Conservation (phyloP, 2,329 filamentous ascomycete genomes). For the Neophaeococcomyces aloes region DNA sequence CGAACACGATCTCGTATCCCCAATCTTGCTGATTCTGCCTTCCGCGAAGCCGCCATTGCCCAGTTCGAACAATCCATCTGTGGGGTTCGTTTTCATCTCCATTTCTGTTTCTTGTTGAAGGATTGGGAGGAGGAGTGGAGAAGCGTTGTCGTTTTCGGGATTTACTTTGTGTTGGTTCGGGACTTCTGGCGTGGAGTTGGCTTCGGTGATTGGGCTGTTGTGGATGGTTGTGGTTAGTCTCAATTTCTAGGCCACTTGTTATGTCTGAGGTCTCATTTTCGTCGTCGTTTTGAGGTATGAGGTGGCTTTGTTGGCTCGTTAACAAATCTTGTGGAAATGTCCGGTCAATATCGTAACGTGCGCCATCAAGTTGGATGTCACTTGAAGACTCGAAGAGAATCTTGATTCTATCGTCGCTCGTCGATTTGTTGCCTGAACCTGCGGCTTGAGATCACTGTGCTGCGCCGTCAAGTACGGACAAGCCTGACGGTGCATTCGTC, state of each 20-base stretch:
- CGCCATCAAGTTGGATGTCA: conserved; percentile 33
- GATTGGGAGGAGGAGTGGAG: neutral
- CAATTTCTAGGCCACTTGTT: conserved; percentile 9
- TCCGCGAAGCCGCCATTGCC: conserved; percentile 63
- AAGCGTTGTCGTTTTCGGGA: neutral
- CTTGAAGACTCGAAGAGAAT: conserved; percentile 48
- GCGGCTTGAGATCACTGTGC: conserved; percentile 51
- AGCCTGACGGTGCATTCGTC: conserved; percentile 47
- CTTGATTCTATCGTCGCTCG: conserved; percentile 60
- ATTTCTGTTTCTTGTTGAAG: too few relatives aligned
- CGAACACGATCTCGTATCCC: conserved; percentile 57
- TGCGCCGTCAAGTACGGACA: conserved; percentile 52
- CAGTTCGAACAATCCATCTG: conserved; percentile 59
- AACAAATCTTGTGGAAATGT: conserved; percentile 11
- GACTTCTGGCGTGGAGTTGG: neutral
- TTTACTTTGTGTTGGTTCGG: neutral
- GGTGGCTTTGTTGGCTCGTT: conserved; percentile 14
- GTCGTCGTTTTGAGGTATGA: neutral
- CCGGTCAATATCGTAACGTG: conserved; percentile 22
- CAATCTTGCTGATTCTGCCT: conserved; percentile 34
- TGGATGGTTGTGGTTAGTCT: neutral
- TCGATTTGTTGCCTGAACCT: conserved; percentile 57
- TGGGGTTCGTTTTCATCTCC: conserved; percentile 11
- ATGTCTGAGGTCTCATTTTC: conserved; percentile 11
- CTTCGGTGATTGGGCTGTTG: neutral